Evolutionary conservation across 1,284 basidiomycete genomes (phyloP).

Genomic region (Cerioporus squamosus): DNA sequence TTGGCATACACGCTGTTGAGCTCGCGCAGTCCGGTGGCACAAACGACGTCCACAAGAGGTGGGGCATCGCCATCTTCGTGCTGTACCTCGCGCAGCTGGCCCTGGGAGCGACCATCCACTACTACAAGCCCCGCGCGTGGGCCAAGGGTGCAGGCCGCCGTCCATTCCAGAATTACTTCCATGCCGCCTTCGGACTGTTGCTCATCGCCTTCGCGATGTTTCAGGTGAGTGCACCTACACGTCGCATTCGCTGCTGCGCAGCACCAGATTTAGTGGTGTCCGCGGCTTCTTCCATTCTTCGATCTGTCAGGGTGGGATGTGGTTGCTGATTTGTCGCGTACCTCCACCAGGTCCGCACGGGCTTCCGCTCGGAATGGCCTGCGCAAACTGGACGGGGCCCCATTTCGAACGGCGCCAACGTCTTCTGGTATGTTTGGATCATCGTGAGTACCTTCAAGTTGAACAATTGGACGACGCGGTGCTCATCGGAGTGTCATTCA

Average conservation of each 20-base stretch:
- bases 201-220: conserved; percentile 53
- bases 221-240: conserved; percentile 18
- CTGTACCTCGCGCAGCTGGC: conserved; percentile 59
- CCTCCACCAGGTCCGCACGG: conserved; percentile 47
- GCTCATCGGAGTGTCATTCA: not conserved
- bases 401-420: conserved; percentile 42
- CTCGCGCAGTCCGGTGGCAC: conserved; percentile 43
- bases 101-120: conserved; percentile 63
- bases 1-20: conserved; percentile 52
- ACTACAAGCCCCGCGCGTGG: conserved; percentile 46
- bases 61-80: conserved; percentile 59
- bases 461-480: not conserved
- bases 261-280: not conserved
- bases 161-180: conserved; percentile 59
- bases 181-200: conserved; percentile 53
- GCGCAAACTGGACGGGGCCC: conserved; percentile 43
- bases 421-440: conserved; percentile 56
- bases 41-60: conserved; percentile 56
- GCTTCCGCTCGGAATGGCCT: conserved; percentile 54
- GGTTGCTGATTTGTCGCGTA: not conserved
- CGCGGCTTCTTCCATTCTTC: not conserved
- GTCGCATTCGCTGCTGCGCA: not conserved
- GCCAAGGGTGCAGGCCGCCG: conserved; percentile 32
- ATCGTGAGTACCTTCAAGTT: conserved; percentile 44
- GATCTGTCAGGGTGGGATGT: not conserved